Base-by-base conservation (phyloP, 495 filamentous ascomycete species). In the Penicillium crystallinum region DNA sequence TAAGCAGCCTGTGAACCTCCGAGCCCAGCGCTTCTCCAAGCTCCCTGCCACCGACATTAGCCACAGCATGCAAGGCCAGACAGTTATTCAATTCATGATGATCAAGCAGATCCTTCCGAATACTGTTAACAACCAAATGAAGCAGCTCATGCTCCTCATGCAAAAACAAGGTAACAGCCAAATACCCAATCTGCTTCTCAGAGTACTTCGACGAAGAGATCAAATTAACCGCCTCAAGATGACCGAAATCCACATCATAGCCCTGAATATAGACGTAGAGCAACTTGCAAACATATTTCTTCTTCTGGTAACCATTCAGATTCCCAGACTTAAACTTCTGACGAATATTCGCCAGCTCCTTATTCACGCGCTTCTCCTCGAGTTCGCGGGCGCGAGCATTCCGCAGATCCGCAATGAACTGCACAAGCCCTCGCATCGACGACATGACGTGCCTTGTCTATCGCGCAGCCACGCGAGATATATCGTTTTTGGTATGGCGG, bases 281-380 rank as follows among this genome's bases (percentile, higher is more conserved):
- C 56, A 99, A 80, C 83, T 98, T 98, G 87, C 95, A 99, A 39
- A 99, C 95, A 65, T 99, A 99, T 88, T 99, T 99, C 81, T 99
- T 99, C 80, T 95, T 96, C 71, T 96, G 89, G 62, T 99, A 99
- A 44, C 95, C 95, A 70, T 86, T 95, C 23, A 97, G 74, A 66
- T 77, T 88, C 34, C 91, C 91, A 68, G 91, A 87, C 84, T 78
- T 78, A 59, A 81, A 81, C 55, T 81, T 81, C 61, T 81, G 77
- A 77, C 93, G 83, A 70, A 99, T 97, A 62, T 99, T 99, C 63
- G 95, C 95, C 64, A 97, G 76, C 75, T 99, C 95, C 72, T 99
- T 99, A 68, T 99, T 99, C 68, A 99, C 97, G 58, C 95, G 79
- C 75, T 99, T 99, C 75, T 99, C 95, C 67, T 99, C 95, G 53